A percentile compares a stretch with the other conserved stretches of the same genome.
These are phyloP conservation scores for Botrytis pseudocinerea DNA, from an alignment of 2,329 filamentous ascomycete species.

Conservation along the genomic window DNA sequence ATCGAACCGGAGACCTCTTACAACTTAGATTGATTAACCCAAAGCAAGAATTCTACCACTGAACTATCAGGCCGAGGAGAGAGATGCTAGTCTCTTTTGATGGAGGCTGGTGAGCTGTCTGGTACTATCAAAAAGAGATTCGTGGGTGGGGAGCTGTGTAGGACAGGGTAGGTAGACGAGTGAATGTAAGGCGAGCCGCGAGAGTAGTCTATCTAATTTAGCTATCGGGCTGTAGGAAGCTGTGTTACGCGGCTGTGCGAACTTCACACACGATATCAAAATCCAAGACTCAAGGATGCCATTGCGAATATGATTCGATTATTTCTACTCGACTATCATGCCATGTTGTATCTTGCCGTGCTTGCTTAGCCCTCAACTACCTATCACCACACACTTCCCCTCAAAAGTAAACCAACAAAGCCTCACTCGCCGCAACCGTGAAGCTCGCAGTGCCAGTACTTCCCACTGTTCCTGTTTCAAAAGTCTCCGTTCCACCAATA, in stretches of 20 bases:
- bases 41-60: constrained; percentile 22
- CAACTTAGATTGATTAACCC: neutral
- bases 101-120: fast-evolving
- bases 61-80: constrained; percentile 7
- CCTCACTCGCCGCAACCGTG: constrained; percentile 49
- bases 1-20: constrained; percentile 19
- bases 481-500: constrained; percentile 45
- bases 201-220: neutral
- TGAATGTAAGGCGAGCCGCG: too few species aligned
- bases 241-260: neutral
- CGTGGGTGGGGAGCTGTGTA: too few species aligned
- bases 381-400: neutral
- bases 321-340: neutral
- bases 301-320: neutral
- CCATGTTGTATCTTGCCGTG: neutral
- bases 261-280: neutral
- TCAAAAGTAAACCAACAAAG: constrained; percentile 49
- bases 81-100: neutral
- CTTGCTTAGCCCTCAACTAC: too few species aligned
- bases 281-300: neutral
- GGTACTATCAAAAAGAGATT: too few species aligned
- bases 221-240: too few species aligned
- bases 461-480: constrained; percentile 42
- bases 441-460: constrained; percentile 45
- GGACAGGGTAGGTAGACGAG: too few species aligned